A percentile compares a stretch with the other conserved stretches of the same genome.
Evolutionary conservation across 805 yeast species (phyloP).

Genomic region (Ogataea nakhonphanomensis): DNA sequence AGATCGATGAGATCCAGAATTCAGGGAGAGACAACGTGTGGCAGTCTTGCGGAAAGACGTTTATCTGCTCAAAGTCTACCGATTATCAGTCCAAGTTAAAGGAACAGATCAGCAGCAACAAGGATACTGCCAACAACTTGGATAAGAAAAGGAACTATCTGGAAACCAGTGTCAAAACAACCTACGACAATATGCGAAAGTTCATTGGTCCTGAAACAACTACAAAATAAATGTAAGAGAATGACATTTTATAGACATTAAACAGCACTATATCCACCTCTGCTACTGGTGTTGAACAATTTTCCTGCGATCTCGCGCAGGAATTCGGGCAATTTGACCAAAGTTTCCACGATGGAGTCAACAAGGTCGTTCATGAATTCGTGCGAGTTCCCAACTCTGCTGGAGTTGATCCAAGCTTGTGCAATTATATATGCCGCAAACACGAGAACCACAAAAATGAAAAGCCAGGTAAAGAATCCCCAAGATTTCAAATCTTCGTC

Average conservation of each 20-base stretch:
- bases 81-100: constrained; percentile 48
- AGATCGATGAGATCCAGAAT: constrained; percentile 50
- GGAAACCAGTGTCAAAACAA: constrained; percentile 73
- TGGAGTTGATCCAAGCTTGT: constrained; percentile 67
- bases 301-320: constrained; percentile 63
- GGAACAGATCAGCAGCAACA: constrained; percentile 48
- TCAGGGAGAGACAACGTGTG: constrained; percentile 57
- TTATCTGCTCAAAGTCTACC: constrained; percentile 43
- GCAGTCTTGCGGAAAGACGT: constrained; percentile 83
- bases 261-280: constrained; percentile 95
- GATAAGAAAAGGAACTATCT: constrained; percentile 68
- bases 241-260: constrained; percentile 30
- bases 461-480: constrained; percentile 83
- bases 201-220: constrained; percentile 6
- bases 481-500: constrained; percentile 48
- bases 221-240: not conserved
- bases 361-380: constrained; percentile 71
- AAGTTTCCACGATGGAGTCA: constrained; percentile 59
- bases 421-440: constrained; percentile 69
- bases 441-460: constrained; percentile 66
- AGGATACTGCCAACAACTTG: constrained; percentile 59
- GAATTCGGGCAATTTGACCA: constrained; percentile 61
- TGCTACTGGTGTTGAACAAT: constrained; percentile 54
- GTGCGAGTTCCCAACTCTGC: constrained; percentile 63
- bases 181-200: constrained; percentile 55